A percentile compares a stretch with the other conserved stretches of the same genome.
phyloP scores from a whole-genome alignment of 1,139 yeast genomes.

The Suhomyces terraborum region DNA sequence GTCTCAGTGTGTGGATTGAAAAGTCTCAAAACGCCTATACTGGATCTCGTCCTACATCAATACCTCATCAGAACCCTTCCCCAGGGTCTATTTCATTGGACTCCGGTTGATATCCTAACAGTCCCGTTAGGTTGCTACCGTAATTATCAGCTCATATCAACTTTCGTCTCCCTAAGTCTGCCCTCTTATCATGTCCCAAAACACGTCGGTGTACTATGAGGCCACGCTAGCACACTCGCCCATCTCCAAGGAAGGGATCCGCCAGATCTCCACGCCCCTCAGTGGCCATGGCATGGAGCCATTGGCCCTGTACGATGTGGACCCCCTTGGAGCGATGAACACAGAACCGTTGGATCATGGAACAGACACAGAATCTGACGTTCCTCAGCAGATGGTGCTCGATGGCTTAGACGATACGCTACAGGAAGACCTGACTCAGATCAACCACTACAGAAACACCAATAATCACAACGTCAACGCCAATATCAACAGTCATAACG shows the following conservation, averaged over 20 bases:
- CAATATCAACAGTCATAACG: background rate
- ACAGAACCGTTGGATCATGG: conserved; percentile 1
- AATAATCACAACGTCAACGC: background rate
- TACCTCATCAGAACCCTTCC: too few relatives aligned
- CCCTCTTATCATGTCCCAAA: background rate
- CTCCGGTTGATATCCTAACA: too few relatives aligned
- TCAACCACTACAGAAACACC: too few relatives aligned
- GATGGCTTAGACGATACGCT: conserved; percentile 1
- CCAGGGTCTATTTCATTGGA: too few relatives aligned
- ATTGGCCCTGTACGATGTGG: conserved; percentile 7
- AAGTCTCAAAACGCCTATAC: too few relatives aligned
- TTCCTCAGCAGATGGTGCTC: background rate
- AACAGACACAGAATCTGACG: background rate
- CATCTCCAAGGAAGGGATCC: conserved; percentile 17
- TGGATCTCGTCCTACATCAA: too few relatives aligned
- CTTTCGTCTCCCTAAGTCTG: background rate
- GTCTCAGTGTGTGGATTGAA: too few relatives aligned
- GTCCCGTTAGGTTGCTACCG: too few relatives aligned
- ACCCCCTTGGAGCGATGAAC: conserved; percentile 1
- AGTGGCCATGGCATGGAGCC: conserved; percentile 10
- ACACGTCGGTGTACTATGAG: conserved; percentile 10
- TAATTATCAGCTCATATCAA: too few relatives aligned
- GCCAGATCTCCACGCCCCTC: conserved; percentile 20
- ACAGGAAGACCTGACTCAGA: too few relatives aligned
- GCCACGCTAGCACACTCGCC: conserved; percentile 15